Percentiles rank a stretch among this genome's conserved stretches.
Evolutionary conservation across 176 grass and related monocot genomes (phyloP).

Genomic region (Chloris gayana): DNA sequence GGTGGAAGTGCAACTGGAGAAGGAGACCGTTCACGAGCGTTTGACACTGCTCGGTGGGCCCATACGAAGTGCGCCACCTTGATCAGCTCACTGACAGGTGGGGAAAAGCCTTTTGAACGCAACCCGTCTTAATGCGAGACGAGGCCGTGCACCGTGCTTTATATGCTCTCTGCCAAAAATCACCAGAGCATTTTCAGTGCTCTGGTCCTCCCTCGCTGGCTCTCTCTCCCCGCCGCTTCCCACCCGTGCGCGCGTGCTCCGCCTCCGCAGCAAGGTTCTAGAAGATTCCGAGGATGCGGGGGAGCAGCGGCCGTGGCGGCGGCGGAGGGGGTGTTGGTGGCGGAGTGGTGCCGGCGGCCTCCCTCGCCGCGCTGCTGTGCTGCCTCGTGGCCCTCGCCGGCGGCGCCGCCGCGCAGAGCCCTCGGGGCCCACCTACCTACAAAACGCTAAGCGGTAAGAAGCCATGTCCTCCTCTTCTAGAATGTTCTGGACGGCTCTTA

Average conservation of each 20-base stretch:
- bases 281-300: slow-evolving; percentile 41
- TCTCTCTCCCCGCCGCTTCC: slow-evolving; percentile 4
- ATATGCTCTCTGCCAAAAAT: neutral
- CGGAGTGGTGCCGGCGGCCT: neutral
- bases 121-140: too few relatives aligned
- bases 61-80: neutral
- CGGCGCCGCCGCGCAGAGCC: slow-evolving; percentile 39
- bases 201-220: neutral
- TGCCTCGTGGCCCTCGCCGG: slow-evolving; percentile 36
- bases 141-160: neutral
- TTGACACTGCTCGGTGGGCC: neutral
- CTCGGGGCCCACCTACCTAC: slow-evolving; percentile 23
- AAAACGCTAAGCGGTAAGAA: slow-evolving; percentile 66
- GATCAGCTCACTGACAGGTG: neutral
- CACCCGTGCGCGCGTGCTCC: neutral
- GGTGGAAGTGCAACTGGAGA: neutral
- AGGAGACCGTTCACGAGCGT: slow-evolving; percentile 16
- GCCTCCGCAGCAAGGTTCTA: neutral
- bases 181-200: slow-evolving; percentile 14
- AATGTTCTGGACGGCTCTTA: neutral
- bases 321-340: slow-evolving; percentile 34
- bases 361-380: slow-evolving; percentile 41
- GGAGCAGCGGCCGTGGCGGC: slow-evolving; percentile 10
- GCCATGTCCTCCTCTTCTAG: neutral
- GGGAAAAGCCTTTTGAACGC: neutral